phyloP scores from a whole-genome alignment of 164 flowering plant genomes.

The Malania oleifera region DNA sequence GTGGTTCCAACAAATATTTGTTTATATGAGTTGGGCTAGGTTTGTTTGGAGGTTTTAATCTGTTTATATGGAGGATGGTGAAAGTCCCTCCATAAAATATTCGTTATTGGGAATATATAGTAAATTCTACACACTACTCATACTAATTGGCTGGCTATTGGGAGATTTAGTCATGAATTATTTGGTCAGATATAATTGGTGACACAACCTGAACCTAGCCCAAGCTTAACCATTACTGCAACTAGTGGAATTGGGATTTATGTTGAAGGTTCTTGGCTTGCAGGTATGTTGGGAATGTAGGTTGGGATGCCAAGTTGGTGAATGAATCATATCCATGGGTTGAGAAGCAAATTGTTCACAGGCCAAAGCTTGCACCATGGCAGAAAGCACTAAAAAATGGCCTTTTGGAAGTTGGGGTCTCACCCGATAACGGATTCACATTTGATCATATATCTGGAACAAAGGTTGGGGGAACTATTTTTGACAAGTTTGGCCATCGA shows the following conservation, averaged over 20 bases:
- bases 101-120: too few relatives aligned
- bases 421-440: constrained; percentile 87
- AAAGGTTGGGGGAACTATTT: constrained; percentile 89
- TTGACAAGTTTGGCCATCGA: constrained; percentile 60
- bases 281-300: constrained; percentile 50
- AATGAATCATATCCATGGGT: constrained; percentile 84
- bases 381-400: constrained; percentile 66
- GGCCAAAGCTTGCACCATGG: constrained; percentile 61
- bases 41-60: too few relatives aligned
- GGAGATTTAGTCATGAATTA: not conserved
- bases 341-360: constrained; percentile 65
- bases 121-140: too few relatives aligned
- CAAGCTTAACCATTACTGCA: not conserved
- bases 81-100: too few relatives aligned
- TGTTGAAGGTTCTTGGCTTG: constrained; percentile 9
- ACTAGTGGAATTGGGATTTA: not conserved
- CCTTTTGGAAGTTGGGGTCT: constrained; percentile 67
- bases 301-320: constrained; percentile 74
- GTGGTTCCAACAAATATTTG: too few relatives aligned
- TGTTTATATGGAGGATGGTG: too few relatives aligned
- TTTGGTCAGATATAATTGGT: not conserved
- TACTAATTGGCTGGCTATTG: too few relatives aligned
- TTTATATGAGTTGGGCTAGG: too few relatives aligned
- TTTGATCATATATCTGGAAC: constrained; percentile 84
- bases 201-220: not conserved